Evolutionary conservation across 108 stramenopile genomes (phyloP), one percentile per base, ranked within the genome.

Genomic region (Seminavis robusta): DNA sequence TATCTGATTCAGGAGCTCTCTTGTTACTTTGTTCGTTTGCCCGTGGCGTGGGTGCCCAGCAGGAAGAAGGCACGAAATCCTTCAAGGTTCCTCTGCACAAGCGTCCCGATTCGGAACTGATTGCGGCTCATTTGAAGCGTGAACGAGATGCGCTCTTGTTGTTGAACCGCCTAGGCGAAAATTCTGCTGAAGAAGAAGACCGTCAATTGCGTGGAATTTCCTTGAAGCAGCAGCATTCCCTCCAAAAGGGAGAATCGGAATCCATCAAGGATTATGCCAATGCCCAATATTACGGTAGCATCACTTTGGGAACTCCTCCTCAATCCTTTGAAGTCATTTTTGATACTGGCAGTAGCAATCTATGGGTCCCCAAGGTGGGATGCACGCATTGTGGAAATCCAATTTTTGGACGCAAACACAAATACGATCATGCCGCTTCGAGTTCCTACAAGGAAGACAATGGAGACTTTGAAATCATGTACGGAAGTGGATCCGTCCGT

Each of bases 331-430:
- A 77, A 41, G 96, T 98, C 46, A 88, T 98, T 59, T 97, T 95
- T 61, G 99, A 99, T 64, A 98, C 98, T 1, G 99, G 99, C 29
- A 94, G 90, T 16, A 74, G 84, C 39, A 95, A 99, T 70, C 73
- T 99, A 16, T 99, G 99, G 99, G 92, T 98, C 0, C 94, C 99
- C n/a, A 75, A 82, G 30, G 75, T 66, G 27, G 69, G 79, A 10
- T 98, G 97, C 74, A 59, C 54, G 19, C 73, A 78, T 39, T 81
- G 78, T 63, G 77, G 77, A 28, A 47, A 68, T 40, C 72, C 75
- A 21, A 65, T 76, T 39, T 59, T 84, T 72, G 80, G 69, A 30
- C 50, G 65, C 33, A 86, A 86, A 58, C 38, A 51, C 68, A 86
- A 86, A 63, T 86, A 86, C 56, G 67, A 86, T 48, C 74, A 77